These are phyloP conservation scores for Eucalyptus marginata DNA, from an alignment of 345 rosid genomes.

Conservation along the genomic window DNA sequence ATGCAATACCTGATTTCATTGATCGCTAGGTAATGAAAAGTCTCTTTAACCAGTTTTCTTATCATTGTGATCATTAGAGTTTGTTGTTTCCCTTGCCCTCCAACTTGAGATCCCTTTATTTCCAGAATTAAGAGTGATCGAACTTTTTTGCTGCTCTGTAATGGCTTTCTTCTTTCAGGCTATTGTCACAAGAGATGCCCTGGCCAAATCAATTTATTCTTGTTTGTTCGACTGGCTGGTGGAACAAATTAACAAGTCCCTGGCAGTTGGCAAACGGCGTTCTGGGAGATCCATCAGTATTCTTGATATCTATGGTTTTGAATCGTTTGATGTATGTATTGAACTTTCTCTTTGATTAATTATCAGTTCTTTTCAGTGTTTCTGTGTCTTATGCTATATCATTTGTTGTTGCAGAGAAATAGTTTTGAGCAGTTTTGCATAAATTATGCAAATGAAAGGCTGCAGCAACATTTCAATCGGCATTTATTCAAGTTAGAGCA, in stretches of 20 bases:
- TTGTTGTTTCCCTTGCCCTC: not conserved
- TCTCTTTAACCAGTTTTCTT: not conserved
- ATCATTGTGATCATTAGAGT: not conserved
- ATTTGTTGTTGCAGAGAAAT: constrained; percentile 57
- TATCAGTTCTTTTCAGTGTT: not conserved
- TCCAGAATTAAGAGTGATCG: not conserved
- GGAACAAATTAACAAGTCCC: constrained; percentile 91
- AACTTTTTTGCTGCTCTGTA: not conserved
- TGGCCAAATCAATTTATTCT: constrained; percentile 92
- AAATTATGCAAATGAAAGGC: constrained; percentile 97
- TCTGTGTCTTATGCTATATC: not conserved
- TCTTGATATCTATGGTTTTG: constrained; percentile 98
- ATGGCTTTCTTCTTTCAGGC: constrained; percentile 6
- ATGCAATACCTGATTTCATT: not conserved
- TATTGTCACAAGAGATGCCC: constrained; percentile 53
- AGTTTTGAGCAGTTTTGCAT: constrained; percentile 99
- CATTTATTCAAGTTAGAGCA: constrained; percentile 97
- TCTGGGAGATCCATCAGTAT: constrained; percentile 98
- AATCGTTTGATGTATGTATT: constrained; percentile 80
- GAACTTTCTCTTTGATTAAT: not conserved
- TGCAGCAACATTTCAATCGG: constrained; percentile 98
- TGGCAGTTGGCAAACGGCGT: constrained; percentile 87
- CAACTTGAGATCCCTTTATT: not conserved
- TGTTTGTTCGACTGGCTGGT: constrained; percentile 95
- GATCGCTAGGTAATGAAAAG: not conserved